A percentile compares a stretch with the other conserved stretches of the same genome.
These are phyloP conservation scores for Diatrype stigma DNA, from an alignment of 2,329 filamentous ascomycete genomes.

Conservation along the genomic window DNA sequence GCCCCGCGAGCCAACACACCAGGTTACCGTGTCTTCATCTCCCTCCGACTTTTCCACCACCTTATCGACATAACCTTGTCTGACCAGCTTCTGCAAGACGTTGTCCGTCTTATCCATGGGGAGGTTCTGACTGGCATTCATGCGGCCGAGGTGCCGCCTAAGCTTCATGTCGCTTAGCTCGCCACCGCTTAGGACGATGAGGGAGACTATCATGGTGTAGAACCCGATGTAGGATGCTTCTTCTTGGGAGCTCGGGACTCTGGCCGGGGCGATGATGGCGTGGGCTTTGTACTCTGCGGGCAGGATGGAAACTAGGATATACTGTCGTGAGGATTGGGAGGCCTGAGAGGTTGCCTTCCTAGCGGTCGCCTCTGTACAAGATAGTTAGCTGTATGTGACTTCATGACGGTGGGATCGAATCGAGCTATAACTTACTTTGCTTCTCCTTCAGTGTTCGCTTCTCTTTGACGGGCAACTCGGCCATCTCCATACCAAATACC, in stretches of 20 bases:
- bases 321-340: conserved; percentile 61
- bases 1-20: conserved; percentile 78
- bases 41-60: conserved; percentile 61
- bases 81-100: conserved; percentile 68
- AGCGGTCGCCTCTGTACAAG: conserved; percentile 29
- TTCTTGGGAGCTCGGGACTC: conserved; percentile 57
- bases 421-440: conserved; percentile 53
- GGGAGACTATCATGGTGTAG: conserved; percentile 72
- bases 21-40: conserved; percentile 75
- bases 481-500: conserved; percentile 89
- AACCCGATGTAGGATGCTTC: conserved; percentile 81
- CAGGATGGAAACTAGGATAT: conserved; percentile 72
- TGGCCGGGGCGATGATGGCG: conserved; percentile 63
- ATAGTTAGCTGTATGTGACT: conserved; percentile 4
- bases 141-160: conserved; percentile 65
- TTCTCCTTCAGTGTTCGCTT: conserved; percentile 75
- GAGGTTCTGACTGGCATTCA: conserved; percentile 72
- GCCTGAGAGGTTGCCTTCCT: conserved; percentile 39
- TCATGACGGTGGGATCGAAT: neutral
- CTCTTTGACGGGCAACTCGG: conserved; percentile 75
- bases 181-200: conserved; percentile 73
- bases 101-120: conserved; percentile 72
- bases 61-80: conserved; percentile 78
- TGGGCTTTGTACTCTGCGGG: conserved; percentile 64
- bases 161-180: conserved; percentile 74